Base-by-base conservation (phyloP, 352 stramenopile genomes). In the Pythium rhizo-oryzae region DNA sequence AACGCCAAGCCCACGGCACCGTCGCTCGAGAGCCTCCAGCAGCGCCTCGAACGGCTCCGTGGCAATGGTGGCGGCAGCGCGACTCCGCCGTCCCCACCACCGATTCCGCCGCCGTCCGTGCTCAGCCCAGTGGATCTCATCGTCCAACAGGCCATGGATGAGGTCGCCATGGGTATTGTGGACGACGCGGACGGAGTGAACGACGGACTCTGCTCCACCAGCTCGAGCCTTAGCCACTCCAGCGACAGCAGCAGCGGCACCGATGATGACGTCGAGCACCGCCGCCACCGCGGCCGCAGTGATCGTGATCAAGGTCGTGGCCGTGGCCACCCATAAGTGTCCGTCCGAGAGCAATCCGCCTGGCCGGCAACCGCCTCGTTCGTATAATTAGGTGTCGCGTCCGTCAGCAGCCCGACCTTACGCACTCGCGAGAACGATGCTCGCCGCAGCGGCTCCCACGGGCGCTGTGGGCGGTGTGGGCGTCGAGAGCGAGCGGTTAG, bases 121-220 rank as follows among this genome's bases (percentile, higher is more conserved):
- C 41, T 68, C 33, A 73, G 53, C 47, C 43, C 51, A 3, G 67
- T 73, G 39, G 74, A 84, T 25, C 66, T 70, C 19, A 80, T 92
- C 58, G 80, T 92, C 58, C 78, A 81, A 52, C 81, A 89, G 56
- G 81, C 78, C 35, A 72, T 79, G 49, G 84, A 92, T 25, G 84
- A 92, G 53, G 73, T 91, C 25, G 72, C 74, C 9, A 61, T 92
- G 16, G 80, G 81, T 24, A 76, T 91, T 24, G 43, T 57, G 2
- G 80, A 87, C n/a, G n/a, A n/a, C n/a, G n/a, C n/a, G n/a, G n/a
- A n/a, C 30, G 79, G 78, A n/a, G 72, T 78, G 5, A 63, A 72
- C 25, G 53, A 65, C 0, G 59, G 77, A 1, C 63, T 64, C 13
- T 19, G 65, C 28, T 54, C 49, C 7, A 19, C 49, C 7, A 50